A percentile compares a stretch with the other conserved stretches of the same genome.
Conservation (phyloP, 164 flowering plant species). For the Berberis thunbergii region DNA sequence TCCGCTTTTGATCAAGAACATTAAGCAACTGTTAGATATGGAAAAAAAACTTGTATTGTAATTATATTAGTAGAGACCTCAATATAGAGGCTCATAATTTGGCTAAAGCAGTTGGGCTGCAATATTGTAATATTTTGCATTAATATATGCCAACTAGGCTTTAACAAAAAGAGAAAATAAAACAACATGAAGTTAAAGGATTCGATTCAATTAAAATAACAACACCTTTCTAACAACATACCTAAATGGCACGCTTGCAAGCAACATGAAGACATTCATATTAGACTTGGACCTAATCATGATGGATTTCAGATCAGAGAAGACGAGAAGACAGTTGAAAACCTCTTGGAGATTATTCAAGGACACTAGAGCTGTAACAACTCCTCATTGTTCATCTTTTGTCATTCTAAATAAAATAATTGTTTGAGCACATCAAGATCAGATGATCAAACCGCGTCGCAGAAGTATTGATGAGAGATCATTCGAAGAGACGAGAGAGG, state of each 20-base stretch:
- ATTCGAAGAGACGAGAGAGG: constrained; percentile 23
- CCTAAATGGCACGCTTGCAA: constrained; percentile 67
- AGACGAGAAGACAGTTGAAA: constrained; percentile 47
- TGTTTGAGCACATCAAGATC: constrained; percentile 39
- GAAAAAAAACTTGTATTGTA: no score
- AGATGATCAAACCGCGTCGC: constrained; percentile 59
- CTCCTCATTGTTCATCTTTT: no score
- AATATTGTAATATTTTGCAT: no score
- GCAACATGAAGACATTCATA: constrained; percentile 75
- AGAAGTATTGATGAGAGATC: constrained; percentile 61
- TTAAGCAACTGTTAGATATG: no score
- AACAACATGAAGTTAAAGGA: background rate
- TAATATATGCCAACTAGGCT: no score
- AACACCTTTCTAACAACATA: constrained; percentile 7
- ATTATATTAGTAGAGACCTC: no score
- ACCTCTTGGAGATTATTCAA: constrained; percentile 44
- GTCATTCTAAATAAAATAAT: constrained; percentile 1
- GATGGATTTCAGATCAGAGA: constrained; percentile 41
- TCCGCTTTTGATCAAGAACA: no score
- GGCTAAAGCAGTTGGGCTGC: no score
- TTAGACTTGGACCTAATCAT: constrained; percentile 63
- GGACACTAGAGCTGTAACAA: constrained; percentile 39
- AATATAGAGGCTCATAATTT: no score
- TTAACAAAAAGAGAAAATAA: no score
- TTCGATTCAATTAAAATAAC: background rate